Conservation (phyloP, 495 filamentous ascomycete genomes). For the Aspergillus saccharolyticus region DNA sequence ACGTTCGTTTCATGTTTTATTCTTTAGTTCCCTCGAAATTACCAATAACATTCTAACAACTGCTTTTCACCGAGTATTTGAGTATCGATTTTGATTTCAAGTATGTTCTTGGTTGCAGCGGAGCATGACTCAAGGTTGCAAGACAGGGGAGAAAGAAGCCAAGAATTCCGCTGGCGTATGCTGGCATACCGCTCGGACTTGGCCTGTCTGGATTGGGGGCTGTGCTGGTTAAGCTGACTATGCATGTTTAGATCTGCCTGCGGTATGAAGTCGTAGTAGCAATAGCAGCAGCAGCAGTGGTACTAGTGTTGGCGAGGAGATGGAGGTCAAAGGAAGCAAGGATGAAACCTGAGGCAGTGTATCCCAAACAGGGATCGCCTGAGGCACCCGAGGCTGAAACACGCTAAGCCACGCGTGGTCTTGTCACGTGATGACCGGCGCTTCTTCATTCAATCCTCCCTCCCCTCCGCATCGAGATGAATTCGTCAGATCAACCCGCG, state of each 20-base stretch:
- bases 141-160: not conserved
- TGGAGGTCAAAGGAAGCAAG: not conserved
- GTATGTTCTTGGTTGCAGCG: no score
- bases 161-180: not conserved
- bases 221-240: not conserved
- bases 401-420: conserved; percentile 26
- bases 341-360: conserved; percentile 4
- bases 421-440: conserved; percentile 16
- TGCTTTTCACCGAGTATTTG: no score
- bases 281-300: not conserved
- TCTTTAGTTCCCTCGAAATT: not conserved
- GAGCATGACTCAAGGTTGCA: no score
- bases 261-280: not conserved
- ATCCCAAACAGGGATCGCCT: conserved; percentile 4
- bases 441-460: not conserved
- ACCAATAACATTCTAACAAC: not conserved
- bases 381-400: conserved; percentile 31
- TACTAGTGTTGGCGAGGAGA: not conserved
- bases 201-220: not conserved
- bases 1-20: not conserved
- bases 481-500: not conserved
- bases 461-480: not conserved
- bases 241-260: not conserved
- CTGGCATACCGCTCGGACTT: not conserved
- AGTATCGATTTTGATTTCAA: no score